A percentile compares a stretch with the other conserved stretches of the same genome.
Evolutionary conservation across 768 basidiomycete genomes (phyloP).

Genomic region (Mycena pura): DNA sequence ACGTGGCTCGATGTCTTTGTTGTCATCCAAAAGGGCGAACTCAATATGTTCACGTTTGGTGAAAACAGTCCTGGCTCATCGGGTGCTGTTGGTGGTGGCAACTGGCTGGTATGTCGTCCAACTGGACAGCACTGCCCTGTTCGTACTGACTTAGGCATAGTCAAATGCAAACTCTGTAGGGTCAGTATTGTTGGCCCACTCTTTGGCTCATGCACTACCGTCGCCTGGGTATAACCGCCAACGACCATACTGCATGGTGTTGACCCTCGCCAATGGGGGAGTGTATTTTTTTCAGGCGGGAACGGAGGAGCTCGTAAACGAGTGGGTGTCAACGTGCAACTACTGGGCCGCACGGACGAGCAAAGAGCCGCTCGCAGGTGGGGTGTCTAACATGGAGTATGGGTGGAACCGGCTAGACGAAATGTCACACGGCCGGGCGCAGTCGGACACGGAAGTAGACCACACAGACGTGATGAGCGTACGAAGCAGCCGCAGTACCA

Average conservation of each 20-base stretch:
- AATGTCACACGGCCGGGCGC: constrained; percentile 55
- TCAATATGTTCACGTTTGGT: constrained; percentile 96
- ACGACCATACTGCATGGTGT: constrained; percentile 93
- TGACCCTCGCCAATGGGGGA: constrained; percentile 86
- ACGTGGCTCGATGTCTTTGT: constrained; percentile 95
- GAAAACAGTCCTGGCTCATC: constrained; percentile 66
- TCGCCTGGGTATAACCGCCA: constrained; percentile 91
- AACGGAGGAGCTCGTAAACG: constrained; percentile 97
- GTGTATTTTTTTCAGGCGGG: constrained; percentile 99
- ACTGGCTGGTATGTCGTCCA: constrained; percentile 86
- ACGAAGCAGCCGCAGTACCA: constrained; percentile 75
- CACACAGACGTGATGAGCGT: constrained; percentile 73
- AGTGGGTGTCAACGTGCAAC: constrained; percentile 99
- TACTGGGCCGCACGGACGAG: constrained; percentile 98
- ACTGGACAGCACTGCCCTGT: background rate
- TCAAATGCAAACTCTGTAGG: constrained; percentile 88
- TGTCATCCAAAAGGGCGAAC: constrained; percentile 92
- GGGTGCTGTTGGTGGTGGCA: constrained; percentile 89
- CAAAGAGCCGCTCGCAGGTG: constrained; percentile 94
- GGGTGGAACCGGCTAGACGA: constrained; percentile 90
- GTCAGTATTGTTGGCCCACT: constrained; percentile 84
- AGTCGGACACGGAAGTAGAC: constrained; percentile 65
- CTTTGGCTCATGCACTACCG: constrained; percentile 85
- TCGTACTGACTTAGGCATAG: constrained; percentile 51
- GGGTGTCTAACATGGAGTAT: constrained; percentile 99